These are phyloP conservation scores for Verbena officinalis DNA, from an alignment of 257 asterid species.

Conservation along the genomic window DNA sequence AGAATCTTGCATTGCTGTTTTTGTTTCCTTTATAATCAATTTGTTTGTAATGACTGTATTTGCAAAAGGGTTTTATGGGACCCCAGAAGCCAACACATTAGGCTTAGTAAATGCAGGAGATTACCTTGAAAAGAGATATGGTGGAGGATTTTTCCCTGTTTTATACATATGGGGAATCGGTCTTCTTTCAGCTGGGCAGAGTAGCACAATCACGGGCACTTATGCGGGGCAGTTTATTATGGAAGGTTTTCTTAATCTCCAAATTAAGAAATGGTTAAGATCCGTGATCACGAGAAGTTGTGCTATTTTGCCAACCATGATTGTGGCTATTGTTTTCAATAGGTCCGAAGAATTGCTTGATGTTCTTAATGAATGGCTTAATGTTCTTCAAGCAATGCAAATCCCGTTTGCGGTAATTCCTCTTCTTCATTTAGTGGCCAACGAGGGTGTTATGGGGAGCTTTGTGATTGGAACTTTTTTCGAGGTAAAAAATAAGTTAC, in stretches of 20 bases:
- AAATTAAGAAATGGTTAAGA: conserved; percentile 67
- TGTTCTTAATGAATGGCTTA: conserved; percentile 68
- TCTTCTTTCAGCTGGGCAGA: conserved; percentile 78
- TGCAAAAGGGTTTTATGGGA: conserved; percentile 72
- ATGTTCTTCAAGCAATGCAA: conserved; percentile 77
- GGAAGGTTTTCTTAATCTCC: conserved; percentile 73
- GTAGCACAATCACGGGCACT: conserved; percentile 80
- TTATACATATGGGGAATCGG: conserved; percentile 78
- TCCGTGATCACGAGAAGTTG: conserved; percentile 75
- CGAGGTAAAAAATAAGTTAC: conserved; percentile 46
- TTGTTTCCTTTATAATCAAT: conserved; percentile 61
- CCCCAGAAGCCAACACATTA: conserved; percentile 43
- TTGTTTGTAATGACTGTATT: conserved; percentile 63
- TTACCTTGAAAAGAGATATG: conserved; percentile 63
- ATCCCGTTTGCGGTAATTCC: conserved; percentile 79
- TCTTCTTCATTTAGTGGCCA: conserved; percentile 62
- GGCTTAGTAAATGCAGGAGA: conserved; percentile 73
- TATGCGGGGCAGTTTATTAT: conserved; percentile 84
- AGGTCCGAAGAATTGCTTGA: conserved; percentile 66
- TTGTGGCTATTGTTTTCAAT: conserved; percentile 65
- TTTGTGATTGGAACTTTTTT: conserved; percentile 58
- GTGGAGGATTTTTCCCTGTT: conserved; percentile 58
- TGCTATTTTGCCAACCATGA: conserved; percentile 63
- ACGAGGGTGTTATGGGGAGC: conserved; percentile 62
- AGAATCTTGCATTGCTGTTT: conserved; percentile 61